These are phyloP conservation scores for Gryganskiella cystojenkinii DNA, from an alignment of 192 early-diverging fungal species.

Conservation along the genomic window DNA sequence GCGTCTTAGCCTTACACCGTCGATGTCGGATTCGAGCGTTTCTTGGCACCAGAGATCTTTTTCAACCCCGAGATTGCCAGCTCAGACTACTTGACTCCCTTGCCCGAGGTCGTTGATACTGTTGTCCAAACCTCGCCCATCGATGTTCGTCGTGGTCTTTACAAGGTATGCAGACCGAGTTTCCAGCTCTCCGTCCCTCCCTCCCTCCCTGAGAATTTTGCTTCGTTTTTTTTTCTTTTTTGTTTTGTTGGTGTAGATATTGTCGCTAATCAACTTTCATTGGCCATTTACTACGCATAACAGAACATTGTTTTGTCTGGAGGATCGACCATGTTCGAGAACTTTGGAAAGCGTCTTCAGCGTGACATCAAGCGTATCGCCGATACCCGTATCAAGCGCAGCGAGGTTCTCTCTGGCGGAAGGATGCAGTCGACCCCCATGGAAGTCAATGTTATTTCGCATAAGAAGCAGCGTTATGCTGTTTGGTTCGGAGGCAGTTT, in stretches of 20 bases:
- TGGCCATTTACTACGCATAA: not conserved
- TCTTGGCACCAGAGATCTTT: slow-evolving; percentile 99
- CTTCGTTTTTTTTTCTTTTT: slow-evolving; percentile 7
- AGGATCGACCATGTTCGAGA: slow-evolving; percentile 99
- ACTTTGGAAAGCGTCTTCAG: slow-evolving; percentile 94
- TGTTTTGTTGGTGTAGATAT: not conserved
- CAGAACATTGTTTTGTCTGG: slow-evolving; percentile 99
- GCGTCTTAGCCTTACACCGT: slow-evolving; percentile 82
- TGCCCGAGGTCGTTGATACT: slow-evolving; percentile 96
- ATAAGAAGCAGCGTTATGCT: slow-evolving; percentile 99
- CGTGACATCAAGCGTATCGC: slow-evolving; percentile 94
- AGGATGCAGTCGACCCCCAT: slow-evolving; percentile 79
- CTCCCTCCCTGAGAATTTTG: not conserved
- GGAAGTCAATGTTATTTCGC: slow-evolving; percentile 97
- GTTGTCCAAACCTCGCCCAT: slow-evolving; percentile 98
- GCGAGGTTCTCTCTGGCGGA: slow-evolving; percentile 81
- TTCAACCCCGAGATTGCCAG: slow-evolving; percentile 99
- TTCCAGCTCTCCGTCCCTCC: too few species aligned
- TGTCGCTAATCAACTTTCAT: not conserved
- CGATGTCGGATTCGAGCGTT: slow-evolving; percentile 98
- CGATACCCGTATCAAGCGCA: slow-evolving; percentile 75
- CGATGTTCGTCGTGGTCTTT: slow-evolving; percentile 95
- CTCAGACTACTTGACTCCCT: slow-evolving; percentile 95
- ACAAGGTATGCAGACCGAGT: slow-evolving; percentile 70
- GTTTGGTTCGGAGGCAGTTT: slow-evolving; percentile 99